phyloP scores from a whole-genome alignment of 2,329 filamentous ascomycete species.

The Alternaria dauci region DNA sequence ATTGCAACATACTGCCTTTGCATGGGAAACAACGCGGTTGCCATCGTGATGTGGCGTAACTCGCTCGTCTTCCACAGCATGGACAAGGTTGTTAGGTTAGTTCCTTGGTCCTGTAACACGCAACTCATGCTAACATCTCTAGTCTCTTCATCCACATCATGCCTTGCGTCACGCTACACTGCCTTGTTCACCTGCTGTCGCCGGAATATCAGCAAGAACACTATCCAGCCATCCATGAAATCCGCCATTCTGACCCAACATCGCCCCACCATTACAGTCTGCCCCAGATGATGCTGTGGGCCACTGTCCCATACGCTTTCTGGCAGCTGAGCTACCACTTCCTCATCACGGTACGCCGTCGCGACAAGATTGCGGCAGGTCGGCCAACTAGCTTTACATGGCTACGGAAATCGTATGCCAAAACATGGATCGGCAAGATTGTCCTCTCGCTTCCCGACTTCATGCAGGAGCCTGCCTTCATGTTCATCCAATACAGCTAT shows the following conservation, averaged over 20 bases:
- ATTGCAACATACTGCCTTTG: constrained; percentile 91
- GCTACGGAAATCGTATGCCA: constrained; percentile 90
- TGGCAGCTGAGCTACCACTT: constrained; percentile 96
- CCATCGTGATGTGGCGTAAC: constrained; percentile 99
- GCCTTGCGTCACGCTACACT: constrained; percentile 93
- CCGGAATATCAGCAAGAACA: constrained; percentile 69
- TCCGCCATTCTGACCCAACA: constrained; percentile 74
- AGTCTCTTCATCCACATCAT: constrained; percentile 99
- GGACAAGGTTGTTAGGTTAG: constrained; percentile 90
- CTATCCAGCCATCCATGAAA: constrained; percentile 86
- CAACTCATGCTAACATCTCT: constrained; percentile 17
- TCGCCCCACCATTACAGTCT: constrained; percentile 82
- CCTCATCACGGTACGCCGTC: constrained; percentile 92
- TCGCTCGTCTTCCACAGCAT: constrained; percentile 98
- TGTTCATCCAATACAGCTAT: constrained; percentile 94
- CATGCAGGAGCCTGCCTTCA: constrained; percentile 89
- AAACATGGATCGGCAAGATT: constrained; percentile 84
- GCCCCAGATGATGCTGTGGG: constrained; percentile 89
- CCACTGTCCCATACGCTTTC: constrained; percentile 86
- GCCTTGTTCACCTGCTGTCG: constrained; percentile 83
- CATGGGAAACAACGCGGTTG: constrained; percentile 95
- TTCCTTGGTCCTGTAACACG: constrained; percentile 7
- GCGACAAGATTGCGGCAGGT: constrained; percentile 93
- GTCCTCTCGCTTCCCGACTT: constrained; percentile 78
- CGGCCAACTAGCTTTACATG: constrained; percentile 97